phyloP scores from a whole-genome alignment of 768 basidiomycete species.

The Amanita subjunquillea region DNA sequence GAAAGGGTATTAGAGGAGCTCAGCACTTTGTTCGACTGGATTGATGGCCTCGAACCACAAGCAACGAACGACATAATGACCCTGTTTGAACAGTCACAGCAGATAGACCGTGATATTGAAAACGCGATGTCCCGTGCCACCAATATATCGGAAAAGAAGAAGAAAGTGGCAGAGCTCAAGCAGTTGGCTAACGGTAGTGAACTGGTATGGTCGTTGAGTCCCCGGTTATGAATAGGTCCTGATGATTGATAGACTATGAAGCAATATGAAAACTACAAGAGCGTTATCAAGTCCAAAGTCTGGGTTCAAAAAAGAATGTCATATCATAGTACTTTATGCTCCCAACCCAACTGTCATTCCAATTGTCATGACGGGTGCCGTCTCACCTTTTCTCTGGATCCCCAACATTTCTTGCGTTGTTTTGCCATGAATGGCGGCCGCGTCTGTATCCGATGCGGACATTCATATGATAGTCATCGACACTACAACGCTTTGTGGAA shows the following conservation, averaged over 20 bases:
- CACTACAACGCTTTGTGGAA: slow-evolving; percentile 8
- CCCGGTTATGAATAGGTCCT: background rate
- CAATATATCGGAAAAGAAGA: too few relatives aligned
- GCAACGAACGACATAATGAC: slow-evolving; percentile 8
- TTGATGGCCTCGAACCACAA: slow-evolving; percentile 9
- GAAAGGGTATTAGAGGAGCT: slow-evolving; percentile 6
- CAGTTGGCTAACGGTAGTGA: slow-evolving; percentile 1
- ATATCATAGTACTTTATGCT: slow-evolving; percentile 7
- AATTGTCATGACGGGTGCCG: slow-evolving; percentile 8
- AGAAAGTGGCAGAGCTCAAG: too few relatives aligned
- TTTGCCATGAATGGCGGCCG: background rate
- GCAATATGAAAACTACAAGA: slow-evolving; percentile 4
- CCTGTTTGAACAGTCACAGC: slow-evolving; percentile 6
- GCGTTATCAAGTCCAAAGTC: slow-evolving; percentile 1
- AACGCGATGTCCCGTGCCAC: too few relatives aligned
- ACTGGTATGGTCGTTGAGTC: background rate
- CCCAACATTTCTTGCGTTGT: background rate
- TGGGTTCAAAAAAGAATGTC: background rate
- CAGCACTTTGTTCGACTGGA: slow-evolving; percentile 8
- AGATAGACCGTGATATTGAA: background rate
- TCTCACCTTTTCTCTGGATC: slow-evolving; percentile 9
- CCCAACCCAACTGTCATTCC: slow-evolving; percentile 6
- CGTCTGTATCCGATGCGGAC: slow-evolving; percentile 8
- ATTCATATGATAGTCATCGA: slow-evolving; percentile 8
- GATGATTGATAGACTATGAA: background rate